phyloP scores from a whole-genome alignment of 768 basidiomycete species.

The Calocera cornea region DNA sequence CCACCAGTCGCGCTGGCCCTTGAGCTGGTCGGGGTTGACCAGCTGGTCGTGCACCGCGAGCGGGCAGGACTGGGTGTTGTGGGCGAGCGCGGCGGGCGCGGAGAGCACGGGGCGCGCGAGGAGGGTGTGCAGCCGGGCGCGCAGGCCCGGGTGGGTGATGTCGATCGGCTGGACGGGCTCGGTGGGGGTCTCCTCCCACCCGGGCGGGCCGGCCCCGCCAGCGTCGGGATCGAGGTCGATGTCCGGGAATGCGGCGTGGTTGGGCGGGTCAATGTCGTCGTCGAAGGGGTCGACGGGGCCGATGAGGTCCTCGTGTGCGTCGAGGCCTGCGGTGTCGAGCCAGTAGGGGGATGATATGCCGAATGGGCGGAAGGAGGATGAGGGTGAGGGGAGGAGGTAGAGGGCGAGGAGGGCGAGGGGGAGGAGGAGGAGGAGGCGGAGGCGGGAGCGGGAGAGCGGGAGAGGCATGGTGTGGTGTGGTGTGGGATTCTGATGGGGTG shows the following conservation, averaged over 20 bases:
- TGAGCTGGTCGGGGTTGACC: conserved; percentile 27
- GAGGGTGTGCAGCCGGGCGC: conserved; percentile 18
- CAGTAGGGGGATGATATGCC: not conserved
- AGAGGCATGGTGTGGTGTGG: not conserved
- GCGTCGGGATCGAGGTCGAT: not conserved
- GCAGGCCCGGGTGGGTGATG: not conserved
- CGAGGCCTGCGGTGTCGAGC: not conserved
- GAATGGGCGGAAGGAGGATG: not conserved
- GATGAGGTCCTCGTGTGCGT: not conserved
- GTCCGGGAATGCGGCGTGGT: not conserved
- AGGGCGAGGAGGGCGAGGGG: not conserved
- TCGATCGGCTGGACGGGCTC: not conserved
- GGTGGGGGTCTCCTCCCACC: conserved; percentile 3
- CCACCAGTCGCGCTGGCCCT: conserved; percentile 25
- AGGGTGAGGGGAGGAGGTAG: not conserved
- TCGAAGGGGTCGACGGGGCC: not conserved
- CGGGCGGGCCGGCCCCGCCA: no score
- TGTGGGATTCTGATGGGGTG: not conserved
- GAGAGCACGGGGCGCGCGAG: conserved; percentile 20
- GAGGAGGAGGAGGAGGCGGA: not conserved
- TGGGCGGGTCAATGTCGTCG: not conserved
- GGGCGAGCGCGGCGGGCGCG: conserved; percentile 13
- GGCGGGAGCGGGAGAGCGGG: not conserved
- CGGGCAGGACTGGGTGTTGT: conserved; percentile 22
- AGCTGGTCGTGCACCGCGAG: conserved; percentile 19